These are phyloP conservation scores for Penicillium cinerascens DNA, from an alignment of 495 filamentous ascomycete genomes.

Conservation along the genomic window DNA sequence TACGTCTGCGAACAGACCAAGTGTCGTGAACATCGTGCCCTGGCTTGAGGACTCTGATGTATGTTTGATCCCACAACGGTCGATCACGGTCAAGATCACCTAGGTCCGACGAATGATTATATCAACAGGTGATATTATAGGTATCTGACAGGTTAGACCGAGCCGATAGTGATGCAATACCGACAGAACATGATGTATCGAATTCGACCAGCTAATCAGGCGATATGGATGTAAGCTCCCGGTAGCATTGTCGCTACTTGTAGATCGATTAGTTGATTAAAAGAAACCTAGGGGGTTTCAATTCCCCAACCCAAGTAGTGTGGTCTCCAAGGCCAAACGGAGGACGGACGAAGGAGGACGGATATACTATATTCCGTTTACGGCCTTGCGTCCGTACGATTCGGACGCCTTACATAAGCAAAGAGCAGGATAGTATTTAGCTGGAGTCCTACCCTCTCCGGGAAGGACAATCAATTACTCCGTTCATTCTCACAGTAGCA, in stretches of 20 bases:
- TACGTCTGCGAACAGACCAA: constrained; percentile 61
- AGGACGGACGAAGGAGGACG: too few relatives aligned
- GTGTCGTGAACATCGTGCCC: constrained; percentile 59
- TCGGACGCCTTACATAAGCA: too few relatives aligned
- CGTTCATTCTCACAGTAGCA: too few relatives aligned
- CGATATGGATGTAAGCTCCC: background rate
- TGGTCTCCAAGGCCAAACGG: background rate
- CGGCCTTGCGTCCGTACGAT: too few relatives aligned
- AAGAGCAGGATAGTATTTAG: too few relatives aligned
- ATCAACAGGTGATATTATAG: background rate
- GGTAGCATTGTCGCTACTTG: background rate
- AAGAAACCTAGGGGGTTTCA: background rate
- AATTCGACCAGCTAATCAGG: background rate
- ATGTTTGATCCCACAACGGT: background rate
- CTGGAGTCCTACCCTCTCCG: too few relatives aligned
- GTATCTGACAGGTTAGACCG: background rate
- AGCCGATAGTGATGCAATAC: background rate
- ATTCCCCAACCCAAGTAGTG: background rate
- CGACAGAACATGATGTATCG: background rate
- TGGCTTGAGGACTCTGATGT: background rate
- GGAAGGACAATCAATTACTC: too few relatives aligned
- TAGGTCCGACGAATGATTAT: background rate
- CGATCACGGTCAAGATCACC: background rate
- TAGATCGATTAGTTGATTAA: background rate
- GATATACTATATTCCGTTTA: too few relatives aligned